Conservation (phyloP, 176 grass and related monocot genomes). For the Hyparrhenia diplandra region DNA sequence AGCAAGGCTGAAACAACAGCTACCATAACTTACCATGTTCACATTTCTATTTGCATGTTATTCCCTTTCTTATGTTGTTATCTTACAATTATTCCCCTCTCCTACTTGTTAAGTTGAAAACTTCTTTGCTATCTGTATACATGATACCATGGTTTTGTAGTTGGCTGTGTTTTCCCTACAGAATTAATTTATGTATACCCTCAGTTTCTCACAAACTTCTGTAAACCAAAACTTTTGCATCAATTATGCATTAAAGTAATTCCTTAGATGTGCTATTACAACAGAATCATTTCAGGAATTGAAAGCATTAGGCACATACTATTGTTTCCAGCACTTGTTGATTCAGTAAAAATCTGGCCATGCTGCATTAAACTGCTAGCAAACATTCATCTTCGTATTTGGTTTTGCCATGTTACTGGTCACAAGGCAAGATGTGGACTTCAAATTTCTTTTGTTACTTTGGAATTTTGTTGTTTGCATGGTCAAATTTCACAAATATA, state of each 20-base stretch:
- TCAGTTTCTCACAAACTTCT: neutral
- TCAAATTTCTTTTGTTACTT: too few relatives aligned
- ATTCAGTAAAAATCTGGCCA: neutral
- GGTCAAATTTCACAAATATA: too few relatives aligned
- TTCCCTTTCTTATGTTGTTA: neutral
- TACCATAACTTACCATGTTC: neutral
- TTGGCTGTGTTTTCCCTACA: neutral
- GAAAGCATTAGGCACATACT: neutral
- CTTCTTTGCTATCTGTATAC: slow-evolving; percentile 4
- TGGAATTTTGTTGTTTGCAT: too few relatives aligned
- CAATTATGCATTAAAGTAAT: neutral
- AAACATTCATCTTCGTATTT: neutral
- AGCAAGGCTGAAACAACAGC: neutral
- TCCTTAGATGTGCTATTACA: neutral
- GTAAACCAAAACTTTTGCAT: neutral
- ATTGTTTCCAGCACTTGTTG: neutral
- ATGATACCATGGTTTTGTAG: slow-evolving; percentile 12
- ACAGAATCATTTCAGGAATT: neutral
- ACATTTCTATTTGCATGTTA: slow-evolving; percentile 9
- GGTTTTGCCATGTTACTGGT: neutral
- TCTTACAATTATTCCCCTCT: neutral
- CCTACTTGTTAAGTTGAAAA: neutral
- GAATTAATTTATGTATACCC: neutral
- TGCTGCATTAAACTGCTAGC: neutral
- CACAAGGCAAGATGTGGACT: too few relatives aligned